A percentile compares a stretch with the other conserved stretches of the same genome.
These are phyloP conservation scores for Thalassiosira gravida DNA, from an alignment of 352 stramenopile genomes.

Conservation along the genomic window DNA sequence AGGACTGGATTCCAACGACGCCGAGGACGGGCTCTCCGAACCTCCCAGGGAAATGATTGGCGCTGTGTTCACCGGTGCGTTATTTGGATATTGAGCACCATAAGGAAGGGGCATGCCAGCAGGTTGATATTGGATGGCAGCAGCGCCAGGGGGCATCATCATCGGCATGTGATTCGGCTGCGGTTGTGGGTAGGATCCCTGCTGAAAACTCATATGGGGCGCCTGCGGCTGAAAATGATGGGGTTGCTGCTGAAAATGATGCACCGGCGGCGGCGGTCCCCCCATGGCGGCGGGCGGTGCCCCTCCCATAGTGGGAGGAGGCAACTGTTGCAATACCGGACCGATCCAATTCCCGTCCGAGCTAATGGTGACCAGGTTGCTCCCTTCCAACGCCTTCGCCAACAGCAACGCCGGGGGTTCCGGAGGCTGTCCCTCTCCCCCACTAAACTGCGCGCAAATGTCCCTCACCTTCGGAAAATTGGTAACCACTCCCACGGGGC, in stretches of 20 bases:
- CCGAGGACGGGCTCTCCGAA: slow-evolving; percentile 39
- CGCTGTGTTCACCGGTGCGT: slow-evolving; percentile 3
- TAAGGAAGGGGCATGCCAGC: slow-evolving; percentile 9
- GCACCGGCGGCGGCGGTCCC: no score
- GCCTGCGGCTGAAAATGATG: slow-evolving; percentile 29
- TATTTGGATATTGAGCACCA: slow-evolving; percentile 1
- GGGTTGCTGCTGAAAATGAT: no score
- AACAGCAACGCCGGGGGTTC: slow-evolving; percentile 39
- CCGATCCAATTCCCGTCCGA: slow-evolving; percentile 62
- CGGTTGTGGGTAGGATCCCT: no score
- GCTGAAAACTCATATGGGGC: no score
- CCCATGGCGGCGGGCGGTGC: neutral
- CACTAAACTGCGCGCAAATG: no score
- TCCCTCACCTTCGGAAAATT: slow-evolving; percentile 72
- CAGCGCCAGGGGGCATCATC: slow-evolving; percentile 33
- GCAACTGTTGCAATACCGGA: slow-evolving; percentile 44
- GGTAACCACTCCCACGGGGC: slow-evolving; percentile 57
- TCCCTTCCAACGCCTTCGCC: slow-evolving; percentile 44
- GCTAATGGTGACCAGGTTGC: slow-evolving; percentile 54
- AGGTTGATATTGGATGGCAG: no score
- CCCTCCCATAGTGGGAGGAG: slow-evolving; percentile 19
- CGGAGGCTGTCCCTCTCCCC: neutral
- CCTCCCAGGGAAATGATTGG: slow-evolving; percentile 2
- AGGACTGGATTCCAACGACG: slow-evolving; percentile 49
- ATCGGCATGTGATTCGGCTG: slow-evolving; percentile 26